These are phyloP conservation scores for Polytrichum formosum DNA, from an alignment of 225 moss, liverwort and hornwort genomes.

Conservation along the genomic window DNA sequence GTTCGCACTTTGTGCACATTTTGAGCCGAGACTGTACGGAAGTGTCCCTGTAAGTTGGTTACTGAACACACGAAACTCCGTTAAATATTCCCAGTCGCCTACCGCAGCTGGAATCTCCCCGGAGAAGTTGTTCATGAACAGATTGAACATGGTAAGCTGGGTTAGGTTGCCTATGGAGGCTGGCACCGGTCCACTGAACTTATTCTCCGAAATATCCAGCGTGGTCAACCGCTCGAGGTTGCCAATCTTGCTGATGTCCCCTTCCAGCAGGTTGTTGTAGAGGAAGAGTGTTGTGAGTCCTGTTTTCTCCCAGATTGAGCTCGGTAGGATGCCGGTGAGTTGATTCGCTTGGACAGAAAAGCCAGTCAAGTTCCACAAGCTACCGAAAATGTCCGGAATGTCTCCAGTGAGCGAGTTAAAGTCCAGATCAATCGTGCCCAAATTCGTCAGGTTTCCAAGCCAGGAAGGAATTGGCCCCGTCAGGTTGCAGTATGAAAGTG, in stretches of 20 bases:
- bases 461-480: conserved; percentile 13
- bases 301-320: conserved; percentile 11
- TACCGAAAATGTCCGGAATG: conserved; percentile 25
- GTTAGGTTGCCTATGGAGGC: conserved; percentile 12
- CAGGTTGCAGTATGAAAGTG: conserved; percentile 18
- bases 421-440: conserved; percentile 16
- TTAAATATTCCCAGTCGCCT: conserved; percentile 9
- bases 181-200: conserved; percentile 17
- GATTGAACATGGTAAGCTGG: conserved; percentile 3
- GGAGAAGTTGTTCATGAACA: conserved; percentile 16
- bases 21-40: conserved; percentile 10
- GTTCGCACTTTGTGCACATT: no score
- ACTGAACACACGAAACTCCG: background rate
- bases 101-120: conserved; percentile 19
- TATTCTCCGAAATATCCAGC: conserved; percentile 14
- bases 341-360: conserved; percentile 11
- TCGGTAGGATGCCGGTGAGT: conserved; percentile 17
- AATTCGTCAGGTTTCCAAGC: conserved; percentile 15
- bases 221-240: conserved; percentile 6
- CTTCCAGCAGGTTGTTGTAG: conserved; percentile 11
- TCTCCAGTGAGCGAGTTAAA: conserved; percentile 13
- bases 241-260: conserved; percentile 13
- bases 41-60: conserved; percentile 22
- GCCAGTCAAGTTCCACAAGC: conserved; percentile 9
- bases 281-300: conserved; percentile 9